phyloP scores from a whole-genome alignment of 768 basidiomycete species.

The Trametes cingulata region DNA sequence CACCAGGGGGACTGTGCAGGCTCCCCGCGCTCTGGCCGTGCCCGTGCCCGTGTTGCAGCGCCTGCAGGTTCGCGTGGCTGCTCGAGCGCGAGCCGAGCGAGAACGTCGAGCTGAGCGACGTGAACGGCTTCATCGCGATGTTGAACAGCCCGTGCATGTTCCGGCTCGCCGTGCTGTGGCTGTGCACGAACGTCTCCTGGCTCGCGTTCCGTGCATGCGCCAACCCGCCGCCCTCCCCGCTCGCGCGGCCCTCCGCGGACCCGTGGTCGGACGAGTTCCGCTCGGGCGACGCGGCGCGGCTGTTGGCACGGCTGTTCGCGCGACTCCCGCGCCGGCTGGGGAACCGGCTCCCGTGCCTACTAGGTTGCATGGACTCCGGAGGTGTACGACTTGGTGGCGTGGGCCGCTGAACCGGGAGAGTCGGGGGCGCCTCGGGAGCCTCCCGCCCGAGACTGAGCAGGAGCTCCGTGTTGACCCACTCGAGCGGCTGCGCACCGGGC shows the following conservation, averaged over 20 bases:
- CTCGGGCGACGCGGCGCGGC: constrained; percentile 57
- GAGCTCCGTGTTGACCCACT: constrained; percentile 87
- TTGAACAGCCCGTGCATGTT: constrained; percentile 53
- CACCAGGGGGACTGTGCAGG: constrained; percentile 10
- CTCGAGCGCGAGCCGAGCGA: constrained; percentile 43
- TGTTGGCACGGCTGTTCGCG: constrained; percentile 27
- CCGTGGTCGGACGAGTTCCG: constrained; percentile 26
- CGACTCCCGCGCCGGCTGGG: constrained; percentile 35
- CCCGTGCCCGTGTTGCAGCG: constrained; percentile 18
- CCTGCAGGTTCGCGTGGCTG: constrained; percentile 33
- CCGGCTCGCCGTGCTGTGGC: constrained; percentile 48
- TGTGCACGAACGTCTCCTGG: constrained; percentile 55
- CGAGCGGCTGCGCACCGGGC: constrained; percentile 48
- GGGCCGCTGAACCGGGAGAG: constrained; percentile 26
- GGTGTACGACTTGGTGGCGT: constrained; percentile 32
- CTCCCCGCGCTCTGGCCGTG: constrained; percentile 3
- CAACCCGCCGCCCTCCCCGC: constrained; percentile 16
- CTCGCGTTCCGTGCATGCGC: constrained; percentile 13
- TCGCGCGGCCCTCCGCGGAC: constrained; percentile 4
- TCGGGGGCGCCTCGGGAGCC: constrained; percentile 33
- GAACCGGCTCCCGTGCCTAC: constrained; percentile 26
- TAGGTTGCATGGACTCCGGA: constrained; percentile 30
- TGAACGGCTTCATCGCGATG: constrained; percentile 65
- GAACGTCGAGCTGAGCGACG: constrained; percentile 45
- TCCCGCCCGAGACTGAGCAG: constrained; percentile 59